These are phyloP conservation scores for Radiomyces spectabilis DNA, from an alignment of 192 early-diverging fungal species.

Conservation along the genomic window DNA sequence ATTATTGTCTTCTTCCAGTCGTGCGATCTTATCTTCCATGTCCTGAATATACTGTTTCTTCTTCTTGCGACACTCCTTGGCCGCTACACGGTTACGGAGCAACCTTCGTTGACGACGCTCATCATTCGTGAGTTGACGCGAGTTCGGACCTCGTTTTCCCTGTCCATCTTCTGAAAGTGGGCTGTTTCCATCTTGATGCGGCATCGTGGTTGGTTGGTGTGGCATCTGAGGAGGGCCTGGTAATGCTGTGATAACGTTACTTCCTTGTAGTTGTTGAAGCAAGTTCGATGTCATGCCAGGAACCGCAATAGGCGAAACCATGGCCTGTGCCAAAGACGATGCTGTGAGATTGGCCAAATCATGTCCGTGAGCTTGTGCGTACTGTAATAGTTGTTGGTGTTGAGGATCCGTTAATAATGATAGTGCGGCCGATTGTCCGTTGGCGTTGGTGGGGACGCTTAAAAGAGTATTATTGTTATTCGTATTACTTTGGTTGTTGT, in stretches of 20 bases:
- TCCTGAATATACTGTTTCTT: constrained; percentile 74
- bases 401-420: constrained; percentile 10
- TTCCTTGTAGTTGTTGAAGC: constrained; percentile 19
- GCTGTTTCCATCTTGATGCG: not conserved
- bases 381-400: constrained; percentile 21
- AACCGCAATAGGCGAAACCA: constrained; percentile 27
- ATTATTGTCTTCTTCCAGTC: constrained; percentile 58
- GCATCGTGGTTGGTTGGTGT: not conserved
- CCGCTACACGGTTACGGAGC: constrained; percentile 70
- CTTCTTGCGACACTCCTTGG: constrained; percentile 80
- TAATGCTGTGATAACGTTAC: constrained; percentile 24
- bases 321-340: constrained; percentile 27
- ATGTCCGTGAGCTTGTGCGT: constrained; percentile 24
- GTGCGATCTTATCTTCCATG: constrained; percentile 55
- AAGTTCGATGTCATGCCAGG: constrained; percentile 11
- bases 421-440: too few relatives aligned
- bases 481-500: too few relatives aligned
- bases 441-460: not conserved
- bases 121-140: constrained; percentile 50
- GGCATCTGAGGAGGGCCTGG: constrained; percentile 18
- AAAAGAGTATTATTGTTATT: too few relatives aligned
- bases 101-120: constrained; percentile 70
- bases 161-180: constrained; percentile 5
- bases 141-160: constrained; percentile 1
- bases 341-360: constrained; percentile 21